Conservation (phyloP, 1,139 yeast genomes). For the Scheffersomyces titani region DNA sequence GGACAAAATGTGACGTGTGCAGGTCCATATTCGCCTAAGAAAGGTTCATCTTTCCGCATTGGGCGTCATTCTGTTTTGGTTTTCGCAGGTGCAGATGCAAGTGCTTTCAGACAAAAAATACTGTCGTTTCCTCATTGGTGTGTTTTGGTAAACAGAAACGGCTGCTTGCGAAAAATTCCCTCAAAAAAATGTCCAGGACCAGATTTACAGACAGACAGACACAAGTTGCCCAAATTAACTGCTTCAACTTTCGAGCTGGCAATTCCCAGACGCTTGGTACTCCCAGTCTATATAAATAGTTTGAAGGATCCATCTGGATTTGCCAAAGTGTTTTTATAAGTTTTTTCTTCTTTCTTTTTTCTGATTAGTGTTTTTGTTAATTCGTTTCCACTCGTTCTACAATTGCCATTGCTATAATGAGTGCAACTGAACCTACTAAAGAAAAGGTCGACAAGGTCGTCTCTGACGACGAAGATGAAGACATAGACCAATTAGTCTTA, state of each 20-base stretch:
- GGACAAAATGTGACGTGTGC: background rate
- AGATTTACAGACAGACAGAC: background rate
- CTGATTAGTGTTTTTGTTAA: slow-evolving; percentile 10
- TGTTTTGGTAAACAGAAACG: background rate
- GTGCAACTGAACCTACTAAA: slow-evolving; percentile 53
- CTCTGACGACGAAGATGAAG: slow-evolving; percentile 74
- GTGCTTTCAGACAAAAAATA: background rate
- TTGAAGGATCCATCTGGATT: background rate
- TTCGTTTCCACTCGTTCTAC: slow-evolving; percentile 6
- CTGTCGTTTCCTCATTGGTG: background rate
- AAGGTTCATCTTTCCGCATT: background rate
- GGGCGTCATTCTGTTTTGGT: background rate
- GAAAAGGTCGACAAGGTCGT: slow-evolving; percentile 50
- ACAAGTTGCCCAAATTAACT: background rate
- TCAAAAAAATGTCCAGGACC: background rate
- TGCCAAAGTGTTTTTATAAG: background rate
- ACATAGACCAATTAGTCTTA: slow-evolving; percentile 84
- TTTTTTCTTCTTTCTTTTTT: slow-evolving; percentile 8
- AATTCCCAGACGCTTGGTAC: background rate
- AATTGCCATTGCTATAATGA: slow-evolving; percentile 24
- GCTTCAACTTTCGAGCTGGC: no score
- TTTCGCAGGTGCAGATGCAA: background rate
- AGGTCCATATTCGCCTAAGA: background rate
- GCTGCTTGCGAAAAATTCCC: background rate
- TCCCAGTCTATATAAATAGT: background rate